Percentiles rank a stretch among this genome's conserved stretches.
These are phyloP conservation scores for Bacterosira constricta DNA, from an alignment of 108 stramenopile species.

Conservation along the genomic window DNA sequence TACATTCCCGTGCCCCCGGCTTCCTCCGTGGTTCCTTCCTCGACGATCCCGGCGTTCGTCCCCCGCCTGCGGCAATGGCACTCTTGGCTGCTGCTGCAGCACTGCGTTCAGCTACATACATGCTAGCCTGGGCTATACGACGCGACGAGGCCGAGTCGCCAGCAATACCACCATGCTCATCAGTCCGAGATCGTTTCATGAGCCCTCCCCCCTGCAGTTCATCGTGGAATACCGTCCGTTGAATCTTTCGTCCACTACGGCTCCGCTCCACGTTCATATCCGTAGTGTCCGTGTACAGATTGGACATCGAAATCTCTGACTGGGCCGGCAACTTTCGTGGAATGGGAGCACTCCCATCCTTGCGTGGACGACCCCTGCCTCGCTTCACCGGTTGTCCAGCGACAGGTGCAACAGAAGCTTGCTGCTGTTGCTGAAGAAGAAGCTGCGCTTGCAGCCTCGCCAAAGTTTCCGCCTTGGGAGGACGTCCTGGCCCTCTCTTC, in stretches of 20 bases:
- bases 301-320: conserved; percentile 13
- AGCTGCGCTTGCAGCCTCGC: neutral
- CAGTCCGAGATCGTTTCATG: conserved; percentile 39
- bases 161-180: conserved; percentile 12
- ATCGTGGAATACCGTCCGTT: conserved; percentile 75
- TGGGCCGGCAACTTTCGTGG: conserved; percentile 24
- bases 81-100: conserved; percentile 28
- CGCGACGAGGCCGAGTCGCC: neutral
- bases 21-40: conserved; percentile 70
- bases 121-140: conserved; percentile 4
- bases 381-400: conserved; percentile 34
- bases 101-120: conserved; percentile 17
- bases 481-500: conserved; percentile 25
- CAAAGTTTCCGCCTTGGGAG: conserved; percentile 18
- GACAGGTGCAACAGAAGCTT: neutral
- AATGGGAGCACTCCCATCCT: conserved; percentile 45
- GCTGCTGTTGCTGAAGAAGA: neutral
- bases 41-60: neutral
- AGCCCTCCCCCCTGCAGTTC: conserved; percentile 70
- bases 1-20: conserved; percentile 90
- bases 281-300: conserved; percentile 5
- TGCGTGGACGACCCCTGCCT: conserved; percentile 50
- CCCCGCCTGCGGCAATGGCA: conserved; percentile 8
- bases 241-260: conserved; percentile 80
- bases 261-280: conserved; percentile 46